Conservation (phyloP, 352 stramenopile genomes). For the Pythium aristosporum region DNA sequence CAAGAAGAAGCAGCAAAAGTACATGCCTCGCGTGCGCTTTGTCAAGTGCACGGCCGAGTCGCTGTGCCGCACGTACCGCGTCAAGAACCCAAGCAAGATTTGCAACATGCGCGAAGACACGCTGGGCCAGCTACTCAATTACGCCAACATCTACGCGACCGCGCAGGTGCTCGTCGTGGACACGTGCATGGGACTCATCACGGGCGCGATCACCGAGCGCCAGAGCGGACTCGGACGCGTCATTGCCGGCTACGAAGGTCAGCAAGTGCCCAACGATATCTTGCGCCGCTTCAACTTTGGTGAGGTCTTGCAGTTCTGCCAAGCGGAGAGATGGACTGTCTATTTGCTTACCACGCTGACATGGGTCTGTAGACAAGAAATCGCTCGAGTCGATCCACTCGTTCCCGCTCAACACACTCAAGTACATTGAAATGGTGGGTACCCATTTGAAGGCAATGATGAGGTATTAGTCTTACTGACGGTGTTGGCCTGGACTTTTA, state of each 20-base stretch:
- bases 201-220: slow-evolving; percentile 86
- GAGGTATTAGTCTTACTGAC: not conserved
- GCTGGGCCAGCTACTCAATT: slow-evolving; percentile 91
- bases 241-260: slow-evolving; percentile 70
- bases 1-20: slow-evolving; percentile 94
- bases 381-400: slow-evolving; percentile 76
- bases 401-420: slow-evolving; percentile 68
- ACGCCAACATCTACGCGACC: slow-evolving; percentile 91
- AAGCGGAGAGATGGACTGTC: not conserved
- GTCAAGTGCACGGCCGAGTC: slow-evolving; percentile 87
- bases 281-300: slow-evolving; percentile 86
- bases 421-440: slow-evolving; percentile 35
- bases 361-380: slow-evolving; percentile 46
- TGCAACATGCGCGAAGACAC: slow-evolving; percentile 92
- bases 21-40: slow-evolving; percentile 85
- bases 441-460: not conserved
- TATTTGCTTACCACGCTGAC: not conserved
- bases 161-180: slow-evolving; percentile 92
- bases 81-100: slow-evolving; percentile 90
- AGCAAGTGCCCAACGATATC: slow-evolving; percentile 74
- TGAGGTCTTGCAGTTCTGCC: slow-evolving; percentile 22
- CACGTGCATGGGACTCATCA: slow-evolving; percentile 91
- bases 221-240: slow-evolving; percentile 67
- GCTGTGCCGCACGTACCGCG: slow-evolving; percentile 86
- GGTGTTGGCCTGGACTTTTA: not conserved